Conservation (phyloP, 768 basidiomycete species). For the Pleurotus pulmonarius region DNA sequence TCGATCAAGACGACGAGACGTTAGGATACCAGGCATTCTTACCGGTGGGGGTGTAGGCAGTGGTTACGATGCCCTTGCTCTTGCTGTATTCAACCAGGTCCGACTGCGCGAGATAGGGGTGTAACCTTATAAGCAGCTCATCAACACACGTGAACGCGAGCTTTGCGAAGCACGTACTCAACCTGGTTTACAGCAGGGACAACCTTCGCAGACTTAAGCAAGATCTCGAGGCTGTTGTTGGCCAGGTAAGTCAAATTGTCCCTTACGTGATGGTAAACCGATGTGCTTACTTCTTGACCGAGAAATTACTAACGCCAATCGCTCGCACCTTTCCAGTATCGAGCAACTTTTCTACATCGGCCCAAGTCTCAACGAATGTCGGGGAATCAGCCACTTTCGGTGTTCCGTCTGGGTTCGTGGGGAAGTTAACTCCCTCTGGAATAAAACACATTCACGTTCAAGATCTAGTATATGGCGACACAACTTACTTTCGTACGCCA, state of each 20-base stretch:
- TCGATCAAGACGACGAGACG: not conserved
- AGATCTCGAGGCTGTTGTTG: constrained; percentile 29
- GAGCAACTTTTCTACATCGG: constrained; percentile 45
- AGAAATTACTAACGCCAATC: constrained; percentile 61
- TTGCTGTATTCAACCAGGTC: constrained; percentile 43
- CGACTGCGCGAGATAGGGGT: constrained; percentile 47
- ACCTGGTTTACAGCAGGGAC: constrained; percentile 34
- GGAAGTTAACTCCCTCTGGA: constrained; percentile 13
- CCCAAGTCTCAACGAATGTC: constrained; percentile 42
- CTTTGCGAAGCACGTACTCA: not conserved
- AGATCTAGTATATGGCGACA: not conserved
- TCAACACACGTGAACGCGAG: not conserved
- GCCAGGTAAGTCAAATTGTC: not conserved
- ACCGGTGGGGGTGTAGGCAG: constrained; percentile 49
- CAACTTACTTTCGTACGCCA: constrained; percentile 25
- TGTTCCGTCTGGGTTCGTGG: constrained; percentile 29
- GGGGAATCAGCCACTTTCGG: constrained; percentile 24
- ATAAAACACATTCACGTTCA: too few species aligned
- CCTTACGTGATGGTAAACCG: not conserved
- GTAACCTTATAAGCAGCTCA: constrained; percentile 25
- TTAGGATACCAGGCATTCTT: not conserved
- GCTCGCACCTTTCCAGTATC: constrained; percentile 42
- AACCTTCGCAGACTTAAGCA: constrained; percentile 36
- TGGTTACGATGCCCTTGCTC: constrained; percentile 43
- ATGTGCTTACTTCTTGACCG: constrained; percentile 44